These are phyloP conservation scores for Yamadazyma kanchanaburiensis DNA, from an alignment of 1,139 yeast genomes.

Conservation along the genomic window DNA sequence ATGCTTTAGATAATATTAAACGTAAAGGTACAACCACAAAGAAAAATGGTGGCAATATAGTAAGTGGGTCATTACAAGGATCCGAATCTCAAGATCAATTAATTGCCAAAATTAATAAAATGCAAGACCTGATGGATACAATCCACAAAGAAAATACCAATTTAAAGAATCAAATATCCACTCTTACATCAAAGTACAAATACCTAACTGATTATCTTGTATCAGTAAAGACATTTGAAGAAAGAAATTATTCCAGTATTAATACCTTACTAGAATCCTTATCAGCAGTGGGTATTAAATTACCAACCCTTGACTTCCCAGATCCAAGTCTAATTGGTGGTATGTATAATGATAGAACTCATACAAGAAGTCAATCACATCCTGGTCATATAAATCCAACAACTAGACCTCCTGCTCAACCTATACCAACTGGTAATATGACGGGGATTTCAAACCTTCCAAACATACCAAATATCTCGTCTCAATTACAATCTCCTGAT, in stretches of 20 bases:
- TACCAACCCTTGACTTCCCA: constrained; percentile 64
- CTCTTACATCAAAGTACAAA: constrained; percentile 56
- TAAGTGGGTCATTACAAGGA: not conserved
- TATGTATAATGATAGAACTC: not conserved
- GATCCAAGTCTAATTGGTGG: constrained; percentile 19
- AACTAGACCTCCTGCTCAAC: constrained; percentile 1
- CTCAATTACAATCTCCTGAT: not conserved
- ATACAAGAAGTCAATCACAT: constrained; percentile 7
- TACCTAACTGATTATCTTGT: constrained; percentile 61
- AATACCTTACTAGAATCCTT: constrained; percentile 47
- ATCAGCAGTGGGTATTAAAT: constrained; percentile 56
- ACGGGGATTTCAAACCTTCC: not conserved
- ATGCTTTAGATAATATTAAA: constrained; percentile 72
- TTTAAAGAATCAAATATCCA: constrained; percentile 41
- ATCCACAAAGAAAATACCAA: constrained; percentile 40
- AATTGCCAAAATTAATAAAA: constrained; percentile 9
- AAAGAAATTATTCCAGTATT: constrained; percentile 52
- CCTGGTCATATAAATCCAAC: not conserved
- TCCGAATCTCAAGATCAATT: constrained; percentile 6
- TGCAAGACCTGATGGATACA: constrained; percentile 44
- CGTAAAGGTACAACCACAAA: constrained; percentile 72
- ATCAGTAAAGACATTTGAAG: constrained; percentile 53
- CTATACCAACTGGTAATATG: not conserved
- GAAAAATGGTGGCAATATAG: constrained; percentile 12
- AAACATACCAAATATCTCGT: not conserved